A percentile compares a stretch with the other conserved stretches of the same genome.
Conservation (phyloP, 1,139 yeast genomes). For the Diutina siamensis region DNA sequence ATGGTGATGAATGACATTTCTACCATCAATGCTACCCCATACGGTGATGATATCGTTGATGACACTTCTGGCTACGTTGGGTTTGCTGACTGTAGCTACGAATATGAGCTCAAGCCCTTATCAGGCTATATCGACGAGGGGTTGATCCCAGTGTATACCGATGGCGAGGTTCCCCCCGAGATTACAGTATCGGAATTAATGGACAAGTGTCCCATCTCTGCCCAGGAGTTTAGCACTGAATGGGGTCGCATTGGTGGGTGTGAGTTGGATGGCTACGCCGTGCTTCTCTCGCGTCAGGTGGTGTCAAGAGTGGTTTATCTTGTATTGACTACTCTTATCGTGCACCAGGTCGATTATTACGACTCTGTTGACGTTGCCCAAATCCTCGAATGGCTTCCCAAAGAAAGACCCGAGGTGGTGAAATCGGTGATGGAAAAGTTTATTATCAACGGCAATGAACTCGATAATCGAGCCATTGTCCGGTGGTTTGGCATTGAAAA, state of each 20-base stretch:
- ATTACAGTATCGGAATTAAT: constrained; percentile 27
- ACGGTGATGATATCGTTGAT: constrained; percentile 6
- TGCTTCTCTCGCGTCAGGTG: constrained; percentile 15
- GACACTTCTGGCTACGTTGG: constrained; percentile 11
- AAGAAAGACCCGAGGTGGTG: constrained; percentile 21
- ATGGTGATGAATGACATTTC: constrained; percentile 33
- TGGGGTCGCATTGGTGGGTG: constrained; percentile 56
- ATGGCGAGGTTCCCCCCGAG: constrained; percentile 8
- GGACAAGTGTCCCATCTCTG: constrained; percentile 44
- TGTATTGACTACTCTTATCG: constrained; percentile 39
- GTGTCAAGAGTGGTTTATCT: constrained; percentile 26
- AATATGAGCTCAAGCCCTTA: constrained; percentile 35
- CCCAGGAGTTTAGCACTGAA: constrained; percentile 33
- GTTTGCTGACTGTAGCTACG: constrained; percentile 33
- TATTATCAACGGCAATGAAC: constrained; percentile 13
- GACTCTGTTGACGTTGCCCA: constrained; percentile 7
- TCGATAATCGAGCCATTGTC: constrained; percentile 33
- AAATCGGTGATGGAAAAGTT: constrained; percentile 38
- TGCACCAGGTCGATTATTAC: constrained; percentile 11
- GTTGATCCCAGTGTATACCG: constrained; percentile 39
- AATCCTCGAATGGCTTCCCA: constrained; percentile 13
- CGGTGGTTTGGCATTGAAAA: constrained; percentile 52
- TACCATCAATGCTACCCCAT: constrained; percentile 7
- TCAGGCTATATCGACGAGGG: constrained; percentile 33
- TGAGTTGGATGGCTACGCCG: constrained; percentile 26